phyloP scores from a whole-genome alignment of 352 stramenopile genomes.

The Pythium sp. region DNA sequence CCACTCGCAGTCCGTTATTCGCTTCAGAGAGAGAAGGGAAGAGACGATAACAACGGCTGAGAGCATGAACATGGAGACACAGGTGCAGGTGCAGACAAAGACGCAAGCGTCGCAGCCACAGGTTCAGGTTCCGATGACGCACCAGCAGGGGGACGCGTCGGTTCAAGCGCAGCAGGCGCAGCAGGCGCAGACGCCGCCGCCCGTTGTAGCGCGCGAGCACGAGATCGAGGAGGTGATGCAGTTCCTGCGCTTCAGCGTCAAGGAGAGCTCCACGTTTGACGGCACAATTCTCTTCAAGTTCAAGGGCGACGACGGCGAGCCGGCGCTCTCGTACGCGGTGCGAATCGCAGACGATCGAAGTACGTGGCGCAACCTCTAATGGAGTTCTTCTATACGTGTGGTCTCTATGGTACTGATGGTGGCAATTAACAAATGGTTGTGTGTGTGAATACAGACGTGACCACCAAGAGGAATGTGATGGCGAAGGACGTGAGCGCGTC shows the following conservation, averaged over 20 bases:
- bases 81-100: not conserved
- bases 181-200: not conserved
- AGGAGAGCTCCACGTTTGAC: conserved; percentile 61
- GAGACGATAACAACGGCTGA: not conserved
- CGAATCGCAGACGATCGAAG: conserved; percentile 43
- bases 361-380: conserved; percentile 13
- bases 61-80: not conserved
- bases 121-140: not conserved
- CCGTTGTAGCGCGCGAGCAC: conserved; percentile 33
- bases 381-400: not conserved
- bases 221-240: conserved; percentile 89
- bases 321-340: conserved; percentile 69
- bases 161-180: not conserved
- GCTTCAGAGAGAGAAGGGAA: not conserved
- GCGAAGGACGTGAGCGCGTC: conserved; percentile 40
- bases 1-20: conserved; percentile 1
- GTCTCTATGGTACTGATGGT: conserved; percentile 7
- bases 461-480: conserved; percentile 54
- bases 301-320: conserved; percentile 34
- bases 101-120: not conserved
- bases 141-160: no score
- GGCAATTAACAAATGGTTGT: conserved; percentile 1
- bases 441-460: conserved; percentile 31
- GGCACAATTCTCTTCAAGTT: conserved; percentile 88
- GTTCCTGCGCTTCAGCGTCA: conserved; percentile 83